phyloP scores from a whole-genome alignment of 306 rosid species.

The Ziziphus jujuba region DNA sequence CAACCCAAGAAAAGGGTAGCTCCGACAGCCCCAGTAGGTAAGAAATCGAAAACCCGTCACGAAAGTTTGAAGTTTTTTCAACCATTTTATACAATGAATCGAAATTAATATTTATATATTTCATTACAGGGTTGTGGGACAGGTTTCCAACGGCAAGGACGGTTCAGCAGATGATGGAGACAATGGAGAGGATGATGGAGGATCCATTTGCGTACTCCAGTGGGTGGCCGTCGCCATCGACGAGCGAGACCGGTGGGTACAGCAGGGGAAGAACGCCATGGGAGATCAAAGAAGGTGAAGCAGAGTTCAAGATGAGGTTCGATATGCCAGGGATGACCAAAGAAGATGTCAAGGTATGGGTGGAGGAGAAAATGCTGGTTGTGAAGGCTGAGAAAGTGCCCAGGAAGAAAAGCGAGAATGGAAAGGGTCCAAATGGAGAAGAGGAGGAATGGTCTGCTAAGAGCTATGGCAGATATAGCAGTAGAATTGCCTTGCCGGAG shows the following conservation, averaged over 20 bases:
- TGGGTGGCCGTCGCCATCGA: constrained; percentile 40
- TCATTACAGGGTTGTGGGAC: constrained; percentile 65
- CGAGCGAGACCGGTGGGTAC: constrained; percentile 46
- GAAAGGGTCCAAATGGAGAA: neutral
- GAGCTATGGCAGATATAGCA: constrained; percentile 70
- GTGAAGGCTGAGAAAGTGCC: constrained; percentile 64
- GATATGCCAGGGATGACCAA: constrained; percentile 91
- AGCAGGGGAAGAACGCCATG: constrained; percentile 76
- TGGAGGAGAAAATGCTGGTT: constrained; percentile 80
- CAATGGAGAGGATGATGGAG: constrained; percentile 79
- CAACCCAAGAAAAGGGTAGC: constrained; percentile 42
- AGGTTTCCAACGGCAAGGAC: constrained; percentile 75
- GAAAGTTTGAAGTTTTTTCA: neutral
- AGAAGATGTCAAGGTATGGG: constrained; percentile 82
- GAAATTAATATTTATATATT: neutral
- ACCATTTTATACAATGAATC: neutral
- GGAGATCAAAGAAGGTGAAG: constrained; percentile 74
- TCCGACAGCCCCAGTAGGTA: constrained; percentile 56
- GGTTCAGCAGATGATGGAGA: constrained; percentile 82
- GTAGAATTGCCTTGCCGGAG: constrained; percentile 74
- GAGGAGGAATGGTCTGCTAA: constrained; percentile 61
- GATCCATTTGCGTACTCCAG: constrained; percentile 57
- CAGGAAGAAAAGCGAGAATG: constrained; percentile 16
- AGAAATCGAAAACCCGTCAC: neutral
- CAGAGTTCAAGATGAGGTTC: constrained; percentile 80